phyloP scores from a whole-genome alignment of 2,329 filamentous ascomycete genomes.

The Diaporthe sp. region DNA sequence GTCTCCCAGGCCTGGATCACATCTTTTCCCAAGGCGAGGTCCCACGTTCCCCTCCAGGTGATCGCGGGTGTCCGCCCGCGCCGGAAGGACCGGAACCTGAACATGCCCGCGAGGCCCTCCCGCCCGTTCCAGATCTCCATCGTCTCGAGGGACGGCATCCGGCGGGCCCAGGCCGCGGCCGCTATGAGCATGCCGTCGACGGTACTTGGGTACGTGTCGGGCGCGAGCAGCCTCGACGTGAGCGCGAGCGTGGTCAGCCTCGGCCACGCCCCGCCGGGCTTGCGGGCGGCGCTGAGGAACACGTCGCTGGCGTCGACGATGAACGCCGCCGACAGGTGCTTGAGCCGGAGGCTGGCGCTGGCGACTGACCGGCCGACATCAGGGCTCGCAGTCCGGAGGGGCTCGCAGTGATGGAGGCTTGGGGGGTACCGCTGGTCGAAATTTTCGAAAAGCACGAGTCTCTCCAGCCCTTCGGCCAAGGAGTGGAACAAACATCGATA shows the following conservation, averaged over 20 bases:
- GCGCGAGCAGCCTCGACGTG: slow-evolving; percentile 48
- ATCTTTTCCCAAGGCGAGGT: not conserved
- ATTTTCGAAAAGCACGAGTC: slow-evolving; percentile 49
- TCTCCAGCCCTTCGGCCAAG: slow-evolving; percentile 41
- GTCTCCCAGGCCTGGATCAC: not conserved
- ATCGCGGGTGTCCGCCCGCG: slow-evolving; percentile 43
- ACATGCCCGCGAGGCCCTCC: slow-evolving; percentile 50
- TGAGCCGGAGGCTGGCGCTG: slow-evolving; percentile 47
- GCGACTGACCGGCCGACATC: slow-evolving; percentile 45
- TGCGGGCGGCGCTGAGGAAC: slow-evolving; percentile 48
- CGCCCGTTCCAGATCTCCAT: slow-evolving; percentile 54
- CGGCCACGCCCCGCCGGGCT: slow-evolving; percentile 47
- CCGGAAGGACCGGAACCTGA: slow-evolving; percentile 46
- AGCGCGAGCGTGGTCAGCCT: slow-evolving; percentile 50
- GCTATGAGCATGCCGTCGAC: slow-evolving; percentile 44
- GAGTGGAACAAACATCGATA: slow-evolving; percentile 43
- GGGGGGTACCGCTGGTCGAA: slow-evolving; percentile 49
- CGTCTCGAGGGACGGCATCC: slow-evolving; percentile 50
- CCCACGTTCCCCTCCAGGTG: slow-evolving; percentile 42
- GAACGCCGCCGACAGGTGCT: slow-evolving; percentile 49
- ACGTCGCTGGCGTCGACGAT: slow-evolving; percentile 48
- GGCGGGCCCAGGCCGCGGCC: slow-evolving; percentile 45
- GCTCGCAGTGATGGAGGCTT: not conserved
- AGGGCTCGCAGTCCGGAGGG: slow-evolving; percentile 43
- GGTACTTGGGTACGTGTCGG: slow-evolving; percentile 41